These are phyloP conservation scores for Picochlorum sp. DNA, from an alignment of 139 green algal species.

Conservation along the genomic window DNA sequence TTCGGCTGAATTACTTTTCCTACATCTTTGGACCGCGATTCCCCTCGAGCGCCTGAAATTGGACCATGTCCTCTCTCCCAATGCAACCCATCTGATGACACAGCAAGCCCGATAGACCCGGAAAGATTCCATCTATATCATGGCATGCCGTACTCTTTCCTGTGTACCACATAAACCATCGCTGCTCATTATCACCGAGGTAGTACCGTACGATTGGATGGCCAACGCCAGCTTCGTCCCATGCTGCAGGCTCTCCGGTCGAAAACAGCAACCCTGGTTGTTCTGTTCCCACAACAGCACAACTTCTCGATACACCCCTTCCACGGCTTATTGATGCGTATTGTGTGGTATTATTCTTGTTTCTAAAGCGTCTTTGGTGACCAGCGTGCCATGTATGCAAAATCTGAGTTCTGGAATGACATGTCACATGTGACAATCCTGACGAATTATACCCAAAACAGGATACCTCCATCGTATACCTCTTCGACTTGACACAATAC, in stretches of 20 bases:
- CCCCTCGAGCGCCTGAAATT: conserved; percentile 41
- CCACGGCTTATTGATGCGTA: no score
- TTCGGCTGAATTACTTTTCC: conserved; percentile 59
- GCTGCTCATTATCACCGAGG: conserved; percentile 66
- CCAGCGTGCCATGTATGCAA: no score
- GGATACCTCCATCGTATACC: no score
- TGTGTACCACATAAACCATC: conserved; percentile 88
- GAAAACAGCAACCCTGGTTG: conserved; percentile 40
- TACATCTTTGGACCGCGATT: conserved; percentile 41
- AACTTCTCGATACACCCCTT: no score
- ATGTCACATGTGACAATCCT: no score
- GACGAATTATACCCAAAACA: no score
- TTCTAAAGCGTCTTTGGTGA: no score
- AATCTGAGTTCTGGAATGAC: no score
- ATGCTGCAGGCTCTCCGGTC: conserved; percentile 41
- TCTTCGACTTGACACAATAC: no score
- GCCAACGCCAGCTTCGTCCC: conserved; percentile 61
- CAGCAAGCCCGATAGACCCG: conserved; percentile 55
- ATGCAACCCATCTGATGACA: conserved; percentile 58
- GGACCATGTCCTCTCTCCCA: conserved; percentile 46
- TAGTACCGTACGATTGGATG: conserved; percentile 72
- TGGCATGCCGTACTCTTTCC: conserved; percentile 24
- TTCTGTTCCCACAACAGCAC: conserved; percentile 12
- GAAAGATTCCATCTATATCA: conserved; percentile 39
- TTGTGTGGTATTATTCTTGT: no score